Evolutionary conservation across 1,139 yeast species (phyloP), one percentile per base, ranked within the genome.

Genomic region (Saccharomyces hybrid): DNA sequence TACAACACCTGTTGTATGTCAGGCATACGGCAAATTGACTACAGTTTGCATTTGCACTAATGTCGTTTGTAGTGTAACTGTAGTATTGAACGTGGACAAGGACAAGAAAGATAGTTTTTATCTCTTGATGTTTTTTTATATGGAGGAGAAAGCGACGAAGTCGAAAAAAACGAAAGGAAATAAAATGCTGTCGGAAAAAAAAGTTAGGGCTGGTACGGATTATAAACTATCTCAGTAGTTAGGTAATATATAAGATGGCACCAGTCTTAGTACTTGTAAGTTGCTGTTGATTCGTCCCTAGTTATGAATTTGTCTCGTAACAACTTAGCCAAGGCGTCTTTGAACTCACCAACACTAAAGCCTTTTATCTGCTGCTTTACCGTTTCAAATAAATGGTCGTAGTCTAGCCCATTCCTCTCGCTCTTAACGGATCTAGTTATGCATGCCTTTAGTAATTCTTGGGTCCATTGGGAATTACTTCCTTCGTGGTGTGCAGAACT

Each of bases 271-370:
- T 50, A 50, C 26, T 23, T 42, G 52, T 44, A 50, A 5, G 30
- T 44, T 2, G 6, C 26, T 8, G 52, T 50, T 4, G 30, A 14
- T 20, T 44, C 50, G 2, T 47, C 48, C 34, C 52, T 46, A n/a
- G 49, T 48, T 13, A 65, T 55, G 27, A 52, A 55, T 28, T 54
- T 56, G 25, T 61, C 64, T 1, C 49, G 28, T 3, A 58, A 49
- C 3, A 54, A 30, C 11, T 53, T 55, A 2, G 57, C 42, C 14
- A 68, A 48, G 3, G 70, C 70, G 14, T 64, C 66, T 34, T 60
- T 63, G 54, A 66, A 66, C 30, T 68, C 72, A 11, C 71, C 71
- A 1, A 65, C 55, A 56, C 71, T 68, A 34, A 60, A 53, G 1
- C 70, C 71, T 4, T 50, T 52, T 7, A 61, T 47, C 41, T 61